Evolutionary conservation across 805 yeast species (phyloP).

Genomic region (Phaffomyces antillensis): DNA sequence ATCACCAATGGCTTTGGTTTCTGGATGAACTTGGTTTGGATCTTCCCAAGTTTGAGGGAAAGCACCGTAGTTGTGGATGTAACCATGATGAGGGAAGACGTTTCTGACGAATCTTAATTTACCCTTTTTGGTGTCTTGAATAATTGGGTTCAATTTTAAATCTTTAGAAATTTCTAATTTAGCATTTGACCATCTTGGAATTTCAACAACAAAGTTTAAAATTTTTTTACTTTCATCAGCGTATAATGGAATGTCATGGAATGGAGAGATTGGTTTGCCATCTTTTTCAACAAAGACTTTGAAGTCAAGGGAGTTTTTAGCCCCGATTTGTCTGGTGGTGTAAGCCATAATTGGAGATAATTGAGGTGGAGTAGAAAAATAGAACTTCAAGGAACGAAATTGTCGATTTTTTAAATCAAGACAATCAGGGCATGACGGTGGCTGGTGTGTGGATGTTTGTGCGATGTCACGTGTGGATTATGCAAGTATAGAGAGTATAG

Average conservation of each 20-base stretch:
- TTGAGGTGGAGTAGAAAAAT: not conserved
- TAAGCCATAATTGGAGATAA: conserved; percentile 50
- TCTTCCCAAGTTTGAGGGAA: conserved; percentile 66
- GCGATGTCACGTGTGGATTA: too few species aligned
- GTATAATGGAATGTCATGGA: conserved; percentile 89
- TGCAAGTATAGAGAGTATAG: too few species aligned
- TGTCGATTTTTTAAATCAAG: not conserved
- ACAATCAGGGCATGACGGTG: not conserved
- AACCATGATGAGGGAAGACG: conserved; percentile 98
- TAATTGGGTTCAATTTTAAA: conserved; percentile 78
- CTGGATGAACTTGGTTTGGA: conserved; percentile 55
- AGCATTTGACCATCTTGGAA: conserved; percentile 98
- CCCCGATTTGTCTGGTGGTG: conserved; percentile 90
- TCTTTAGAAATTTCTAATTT: conserved; percentile 93
- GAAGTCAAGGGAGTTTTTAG: conserved; percentile 92
- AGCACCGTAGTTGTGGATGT: conserved; percentile 97
- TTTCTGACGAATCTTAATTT: conserved; percentile 92
- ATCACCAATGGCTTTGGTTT: conserved; percentile 67
- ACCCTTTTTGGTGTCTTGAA: conserved; percentile 97
- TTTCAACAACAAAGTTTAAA: conserved; percentile 88
- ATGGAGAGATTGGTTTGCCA: conserved; percentile 90
- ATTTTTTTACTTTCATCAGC: conserved; percentile 91
- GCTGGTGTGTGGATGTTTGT: too few species aligned
- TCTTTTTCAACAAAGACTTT: conserved; percentile 86
- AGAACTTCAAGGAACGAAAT: not conserved